Base-by-base conservation (phyloP, 305 asterid species). In the Lippia alba region DNA sequence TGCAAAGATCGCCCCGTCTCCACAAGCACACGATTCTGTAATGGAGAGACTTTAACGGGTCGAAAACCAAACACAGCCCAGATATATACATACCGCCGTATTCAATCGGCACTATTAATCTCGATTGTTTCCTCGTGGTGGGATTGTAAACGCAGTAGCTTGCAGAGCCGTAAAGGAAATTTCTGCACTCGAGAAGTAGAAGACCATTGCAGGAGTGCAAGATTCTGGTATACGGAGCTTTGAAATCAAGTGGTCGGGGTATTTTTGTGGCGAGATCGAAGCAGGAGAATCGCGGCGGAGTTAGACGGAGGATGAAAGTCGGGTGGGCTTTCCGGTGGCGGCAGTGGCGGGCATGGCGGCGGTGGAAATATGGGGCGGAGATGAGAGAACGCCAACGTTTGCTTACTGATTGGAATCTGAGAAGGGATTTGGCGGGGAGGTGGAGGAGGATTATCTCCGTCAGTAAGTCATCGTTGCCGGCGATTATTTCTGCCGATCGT, bases 351-450 rank as follows among this genome's bases (percentile, higher is more conserved):
- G n/a, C n/a, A 50, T 50, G 67, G 56, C 33, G 61, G n/a, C n/a
- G n/a, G n/a, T n/a, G n/a, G 71, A 73, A 73, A 30, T 15, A 30
- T 6, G 61, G 48, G 46, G 39, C 44, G 57, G 67, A 64, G 59
- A 78, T 66, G 70, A 74, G 59, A 17, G 67, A 66, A 1, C 36
- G 58, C 83, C 77, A 78, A 24, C 32, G 76, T 66, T 70, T 78
- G 69, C 64, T 24, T n/a, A 70, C 83, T 1, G 46, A 66, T 53
- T 74, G 60, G 71, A 66, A 74, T 39, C 45, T 49, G 49, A 78
- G 8, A 14, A 78, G 74, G 30, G 74, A 41, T 67, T 49, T 74
- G 12, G 70, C 71, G 0, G 83, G 79, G 48, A 74, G 55, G 32
- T 6, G n/a, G n/a, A n/a, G 44, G 8, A 65, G 67, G 15, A 74